Base-by-base conservation (phyloP, 805 yeast species). In the Pichia insulana region DNA sequence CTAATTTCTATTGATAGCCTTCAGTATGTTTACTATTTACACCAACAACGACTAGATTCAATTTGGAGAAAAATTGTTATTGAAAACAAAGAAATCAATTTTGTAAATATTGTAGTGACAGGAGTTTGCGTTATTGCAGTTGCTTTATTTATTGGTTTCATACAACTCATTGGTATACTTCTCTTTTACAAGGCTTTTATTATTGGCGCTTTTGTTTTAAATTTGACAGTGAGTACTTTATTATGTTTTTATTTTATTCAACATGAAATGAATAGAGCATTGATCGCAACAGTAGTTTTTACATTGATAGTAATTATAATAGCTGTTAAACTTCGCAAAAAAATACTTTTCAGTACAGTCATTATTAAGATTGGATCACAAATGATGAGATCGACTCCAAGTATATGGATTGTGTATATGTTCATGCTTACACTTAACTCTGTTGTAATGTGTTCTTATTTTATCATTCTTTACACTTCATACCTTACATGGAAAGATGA, bases 361-460 rank as follows among this genome's bases (percentile, higher is more conserved):
- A 46, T 61, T 11, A 38, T 61, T 15, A 40, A 50, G 11, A 57
- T 55, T 13, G 76, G 83, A 13, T 79, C 88, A 50, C 84, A 78
- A 52, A 92, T 84, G 4, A 78, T 84, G 74, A 74, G 73, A 50
- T 52, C 65, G 22, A 77, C 78, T 51, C 88, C 92, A 12, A 77
- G 86, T 17, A 76, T 85, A 0, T 63, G 84, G 50, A 32, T 76
- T 9, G 71, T 80, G 2, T 50, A 58, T 9, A 13, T 50, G 3
- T 7, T 46, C 19, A 52, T 55, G 6, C 40, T 83, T 1, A 36
- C 87, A 2, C 64, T 77, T 2, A 68, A 80, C 6, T 78, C 80
- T 7, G 78, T 74, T 1, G 82, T 88, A 53, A 71, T 82, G 6
- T 68, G 76, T 1, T 65, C 87, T 39, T 83, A 86, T 54, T 67